Base-by-base conservation (phyloP, 1,284 basidiomycete species). In the Cystobasidiaceae sp. region DNA sequence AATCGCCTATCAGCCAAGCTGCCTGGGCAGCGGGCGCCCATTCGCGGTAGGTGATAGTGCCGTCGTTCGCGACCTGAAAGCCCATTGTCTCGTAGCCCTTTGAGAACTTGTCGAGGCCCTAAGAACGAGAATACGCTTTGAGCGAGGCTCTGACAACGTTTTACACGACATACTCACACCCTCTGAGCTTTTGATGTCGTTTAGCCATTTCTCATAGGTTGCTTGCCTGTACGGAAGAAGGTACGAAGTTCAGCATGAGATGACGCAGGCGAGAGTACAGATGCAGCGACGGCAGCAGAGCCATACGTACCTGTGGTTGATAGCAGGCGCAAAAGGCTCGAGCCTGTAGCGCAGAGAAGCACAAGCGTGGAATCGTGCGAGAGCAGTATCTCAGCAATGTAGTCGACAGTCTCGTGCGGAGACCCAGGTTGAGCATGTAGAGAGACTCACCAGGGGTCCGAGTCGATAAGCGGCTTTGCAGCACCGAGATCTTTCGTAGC, bases 11-110 rank as follows among this genome's bases (percentile, higher is more conserved):
- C 61, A 98, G 79, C 72, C 81, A 82, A 0, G 93, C 94, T 72
- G 87, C 85, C 49, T 76, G 80, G 13, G 87, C 93, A 72, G 90
- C 91, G 0, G 94, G 93, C 5, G 94, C 94, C 94, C 94, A 98
- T 76, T 98, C 94, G 72, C 89, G 82, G 76, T 97, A 98, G 7
- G 83, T 79, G 39, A 97, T 84, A 30, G 86, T 82, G 54, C 86
- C 86, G 62, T 88, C 83, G 23, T 79, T 75, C 50, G 82, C 81
- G 43, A 91, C 82, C 63, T 88, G 86, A 71, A 98, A 81, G 39
- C 94, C 94, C 79, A 89, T 90, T 69, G 84, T 84, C 70, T 87
- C 81, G 79, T 93, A 96, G 13, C 92, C 91, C 74, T 86, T 84
- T 2, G 90, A 87, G 77, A 97, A 98, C 7, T 81, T 80, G 60